phyloP scores from a whole-genome alignment of 257 asterid species.

The Fraxinus excelsior region DNA sequence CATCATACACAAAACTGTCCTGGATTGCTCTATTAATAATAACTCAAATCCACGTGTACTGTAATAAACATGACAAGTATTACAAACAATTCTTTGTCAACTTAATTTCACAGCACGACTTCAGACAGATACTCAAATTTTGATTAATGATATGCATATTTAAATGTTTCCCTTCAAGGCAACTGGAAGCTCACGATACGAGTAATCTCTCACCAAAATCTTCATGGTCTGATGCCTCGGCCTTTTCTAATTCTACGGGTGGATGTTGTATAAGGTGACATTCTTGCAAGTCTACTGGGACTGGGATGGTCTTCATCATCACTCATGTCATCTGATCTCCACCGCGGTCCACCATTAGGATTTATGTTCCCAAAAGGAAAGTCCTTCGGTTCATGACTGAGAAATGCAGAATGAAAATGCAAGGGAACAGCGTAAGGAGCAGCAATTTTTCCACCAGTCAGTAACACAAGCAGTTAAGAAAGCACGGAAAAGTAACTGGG shows the following conservation, averaged over 20 bases:
- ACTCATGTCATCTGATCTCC: constrained; percentile 55
- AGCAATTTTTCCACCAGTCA: background rate
- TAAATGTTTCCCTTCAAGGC: background rate
- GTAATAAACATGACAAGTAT: background rate
- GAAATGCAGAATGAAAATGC: constrained; percentile 11
- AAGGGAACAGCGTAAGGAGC: background rate
- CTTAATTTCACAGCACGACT: background rate
- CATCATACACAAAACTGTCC: background rate
- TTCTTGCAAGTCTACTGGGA: constrained; percentile 19
- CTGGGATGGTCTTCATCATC: constrained; percentile 37
- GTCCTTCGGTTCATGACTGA: constrained; percentile 32
- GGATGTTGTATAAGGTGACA: constrained; percentile 20
- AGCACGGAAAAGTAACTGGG: background rate
- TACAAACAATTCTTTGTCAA: background rate
- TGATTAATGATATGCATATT: background rate
- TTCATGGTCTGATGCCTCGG: constrained; percentile 7
- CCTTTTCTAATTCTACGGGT: constrained; percentile 32
- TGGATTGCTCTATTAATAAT: background rate
- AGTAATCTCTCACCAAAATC: constrained; percentile 27
- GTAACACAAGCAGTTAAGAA: background rate
- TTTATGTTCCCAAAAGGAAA: constrained; percentile 14
- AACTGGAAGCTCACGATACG: background rate
- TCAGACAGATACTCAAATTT: background rate
- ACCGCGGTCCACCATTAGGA: constrained; percentile 40
- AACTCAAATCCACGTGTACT: background rate